These are phyloP conservation scores for Phialocephala subalpina DNA, from an alignment of 2,329 filamentous ascomycete species.

Conservation along the genomic window DNA sequence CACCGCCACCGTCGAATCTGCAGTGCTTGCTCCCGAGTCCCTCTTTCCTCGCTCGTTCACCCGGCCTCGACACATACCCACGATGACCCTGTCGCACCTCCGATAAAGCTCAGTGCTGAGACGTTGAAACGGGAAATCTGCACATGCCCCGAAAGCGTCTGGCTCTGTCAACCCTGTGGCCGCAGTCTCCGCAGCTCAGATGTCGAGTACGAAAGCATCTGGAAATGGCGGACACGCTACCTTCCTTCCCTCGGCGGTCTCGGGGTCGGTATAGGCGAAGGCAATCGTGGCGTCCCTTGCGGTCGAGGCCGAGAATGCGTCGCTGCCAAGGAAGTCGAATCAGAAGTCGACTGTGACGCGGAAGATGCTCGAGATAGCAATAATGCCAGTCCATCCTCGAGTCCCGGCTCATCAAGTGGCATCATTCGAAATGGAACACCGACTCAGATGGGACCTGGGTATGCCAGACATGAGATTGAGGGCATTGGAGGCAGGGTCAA, in stretches of 20 bases:
- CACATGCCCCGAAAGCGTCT: slow-evolving; percentile 64
- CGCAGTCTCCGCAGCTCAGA: slow-evolving; percentile 70
- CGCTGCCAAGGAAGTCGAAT: slow-evolving; percentile 78
- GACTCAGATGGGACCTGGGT: slow-evolving; percentile 67
- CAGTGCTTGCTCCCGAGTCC: slow-evolving; percentile 74
- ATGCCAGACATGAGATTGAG: slow-evolving; percentile 87
- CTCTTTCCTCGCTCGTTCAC: slow-evolving; percentile 62
- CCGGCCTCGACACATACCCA: slow-evolving; percentile 46
- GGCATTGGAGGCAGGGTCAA: slow-evolving; percentile 90
- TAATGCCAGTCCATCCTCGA: slow-evolving; percentile 29
- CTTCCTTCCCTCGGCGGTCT: slow-evolving; percentile 81
- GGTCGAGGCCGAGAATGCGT: slow-evolving; percentile 80
- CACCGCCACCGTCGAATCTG: slow-evolving; percentile 86
- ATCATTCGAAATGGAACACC: slow-evolving; percentile 31
- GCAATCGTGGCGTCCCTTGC: slow-evolving; percentile 87
- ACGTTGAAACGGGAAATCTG: slow-evolving; percentile 40
- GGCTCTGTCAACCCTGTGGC: slow-evolving; percentile 88
- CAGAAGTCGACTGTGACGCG: slow-evolving; percentile 87
- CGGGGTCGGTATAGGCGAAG: slow-evolving; percentile 87
- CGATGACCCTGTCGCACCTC: slow-evolving; percentile 8
- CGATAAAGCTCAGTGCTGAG: slow-evolving; percentile 58
- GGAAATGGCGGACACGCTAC: slow-evolving; percentile 90
- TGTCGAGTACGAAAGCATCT: slow-evolving; percentile 71
- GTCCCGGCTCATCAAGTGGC: slow-evolving; percentile 30
- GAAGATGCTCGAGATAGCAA: slow-evolving; percentile 63